Evolutionary conservation across 495 filamentous ascomycete species (phyloP), one percentile per base, ranked within the genome.

Genomic region (Aspergillus homomorphus): DNA sequence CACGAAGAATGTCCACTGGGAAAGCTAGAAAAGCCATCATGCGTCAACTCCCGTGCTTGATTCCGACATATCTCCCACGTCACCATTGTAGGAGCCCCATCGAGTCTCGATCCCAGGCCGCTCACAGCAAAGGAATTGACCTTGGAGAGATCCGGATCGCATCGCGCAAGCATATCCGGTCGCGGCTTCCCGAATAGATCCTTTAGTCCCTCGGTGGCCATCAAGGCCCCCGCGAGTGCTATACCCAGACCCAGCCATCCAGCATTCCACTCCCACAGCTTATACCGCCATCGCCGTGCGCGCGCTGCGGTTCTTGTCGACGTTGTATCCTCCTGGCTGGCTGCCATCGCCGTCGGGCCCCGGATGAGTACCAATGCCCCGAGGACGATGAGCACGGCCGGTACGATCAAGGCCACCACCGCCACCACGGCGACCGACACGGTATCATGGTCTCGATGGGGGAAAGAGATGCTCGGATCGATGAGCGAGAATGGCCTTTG

Each of bases 1-100:
- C 85, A 79, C 24, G 84, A 86, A n/a, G 85, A 70, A 72, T 90
- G 87, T 0, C 87, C 87, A 66, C 82, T 86, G 0, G 87, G 87
- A 60, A 87, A 90, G 57, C 81, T 85, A 6, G 80, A 62, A 62
- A 90, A 90, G 1, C 85, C 87, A 70, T 88, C 84, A 0, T 77
- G 62, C 2, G 80, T 66, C 42, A 81, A 62, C 18, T 58, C 50
- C 9, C 64, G 59, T 26, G 74, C 68, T 19, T 69, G 68, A 30
- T 77, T 72, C 30, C 63, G 72, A 67, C 85, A 88, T 41, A 87
- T 86, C 43, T 64, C 73, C 57, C 69, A 79, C 9, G 68, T 74
- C 9, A 87, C 81, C 19, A 87, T 62, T 15, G 72, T 71, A 60
- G 79, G 78, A 0, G 77, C 74, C 9, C 73, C 70, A 0, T 64